Conservation (phyloP, 2,329 filamentous ascomycete genomes). For the Neofusicoccum laricinum region DNA sequence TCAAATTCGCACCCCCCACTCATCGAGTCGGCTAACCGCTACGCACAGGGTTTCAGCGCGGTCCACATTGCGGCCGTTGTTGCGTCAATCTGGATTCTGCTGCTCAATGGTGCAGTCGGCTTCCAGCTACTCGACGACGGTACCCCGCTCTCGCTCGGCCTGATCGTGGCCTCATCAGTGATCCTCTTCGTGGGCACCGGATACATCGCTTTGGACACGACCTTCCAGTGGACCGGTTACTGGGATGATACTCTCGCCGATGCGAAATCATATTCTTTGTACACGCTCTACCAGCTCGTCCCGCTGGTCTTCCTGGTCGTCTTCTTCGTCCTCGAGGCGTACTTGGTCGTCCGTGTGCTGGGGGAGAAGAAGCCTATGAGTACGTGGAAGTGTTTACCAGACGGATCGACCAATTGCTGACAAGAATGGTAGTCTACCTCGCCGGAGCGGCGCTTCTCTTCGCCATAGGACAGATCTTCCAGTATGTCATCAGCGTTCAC, state of each 20-base stretch:
- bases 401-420: not conserved
- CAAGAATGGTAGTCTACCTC: slow-evolving; percentile 63
- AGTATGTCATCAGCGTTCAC: slow-evolving; percentile 87
- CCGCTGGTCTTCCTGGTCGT: slow-evolving; percentile 85
- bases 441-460: slow-evolving; percentile 73
- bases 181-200: slow-evolving; percentile 84
- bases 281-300: slow-evolving; percentile 87
- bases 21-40: not conserved
- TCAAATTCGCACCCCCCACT: not conserved
- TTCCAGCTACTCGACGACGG: slow-evolving; percentile 94
- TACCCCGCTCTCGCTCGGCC: slow-evolving; percentile 74
- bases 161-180: slow-evolving; percentile 68
- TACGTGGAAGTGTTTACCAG: slow-evolving; percentile 42
- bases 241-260: slow-evolving; percentile 58
- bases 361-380: slow-evolving; percentile 88
- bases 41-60: slow-evolving; percentile 72
- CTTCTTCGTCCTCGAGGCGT: slow-evolving; percentile 78
- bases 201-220: slow-evolving; percentile 94
- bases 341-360: slow-evolving; percentile 81
- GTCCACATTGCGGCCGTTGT: slow-evolving; percentile 88
- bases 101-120: slow-evolving; percentile 88
- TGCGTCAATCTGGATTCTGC: slow-evolving; percentile 83
- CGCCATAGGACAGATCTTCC: slow-evolving; percentile 90
- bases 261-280: slow-evolving; percentile 76
- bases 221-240: slow-evolving; percentile 76